Conservation (phyloP, 345 rosid species). For the Eucalyptus pauciflora region DNA sequence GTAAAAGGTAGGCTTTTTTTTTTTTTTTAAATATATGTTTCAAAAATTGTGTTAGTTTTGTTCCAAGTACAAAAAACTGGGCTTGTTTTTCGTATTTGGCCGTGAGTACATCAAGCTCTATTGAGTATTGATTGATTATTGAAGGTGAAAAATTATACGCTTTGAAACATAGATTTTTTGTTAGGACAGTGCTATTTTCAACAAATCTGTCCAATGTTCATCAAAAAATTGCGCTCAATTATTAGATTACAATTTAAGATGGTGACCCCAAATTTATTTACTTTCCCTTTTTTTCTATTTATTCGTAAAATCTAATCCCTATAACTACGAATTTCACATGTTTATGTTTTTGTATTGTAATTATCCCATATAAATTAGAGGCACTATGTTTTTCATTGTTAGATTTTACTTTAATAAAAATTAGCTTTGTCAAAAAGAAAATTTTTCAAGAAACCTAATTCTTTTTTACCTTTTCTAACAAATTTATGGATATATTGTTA, state of each 20-base stretch:
- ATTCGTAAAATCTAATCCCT: background rate
- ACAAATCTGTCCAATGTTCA: background rate
- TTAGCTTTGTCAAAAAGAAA: background rate
- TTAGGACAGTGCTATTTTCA: background rate
- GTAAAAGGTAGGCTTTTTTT: background rate
- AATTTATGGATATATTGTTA: background rate
- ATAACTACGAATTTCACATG: background rate
- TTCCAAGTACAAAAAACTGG: background rate
- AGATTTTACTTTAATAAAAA: background rate
- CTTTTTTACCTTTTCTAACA: background rate
- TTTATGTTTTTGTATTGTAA: background rate
- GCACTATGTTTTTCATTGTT: background rate
- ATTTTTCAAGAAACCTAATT: background rate
- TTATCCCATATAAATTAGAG: background rate
- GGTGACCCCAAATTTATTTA: background rate
- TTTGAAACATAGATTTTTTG: background rate
- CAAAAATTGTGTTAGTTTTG: background rate
- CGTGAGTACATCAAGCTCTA: background rate
- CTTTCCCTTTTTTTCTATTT: background rate
- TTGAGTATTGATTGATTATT: background rate
- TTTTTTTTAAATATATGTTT: too few species aligned
- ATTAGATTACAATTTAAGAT: background rate
- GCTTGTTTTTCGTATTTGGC: background rate
- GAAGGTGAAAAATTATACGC: background rate
- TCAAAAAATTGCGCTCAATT: background rate